Percentiles rank a stretch among this genome's conserved stretches.
Conservation (phyloP, 2,329 filamentous ascomycete genomes). For the Metarhizium sp. region DNA sequence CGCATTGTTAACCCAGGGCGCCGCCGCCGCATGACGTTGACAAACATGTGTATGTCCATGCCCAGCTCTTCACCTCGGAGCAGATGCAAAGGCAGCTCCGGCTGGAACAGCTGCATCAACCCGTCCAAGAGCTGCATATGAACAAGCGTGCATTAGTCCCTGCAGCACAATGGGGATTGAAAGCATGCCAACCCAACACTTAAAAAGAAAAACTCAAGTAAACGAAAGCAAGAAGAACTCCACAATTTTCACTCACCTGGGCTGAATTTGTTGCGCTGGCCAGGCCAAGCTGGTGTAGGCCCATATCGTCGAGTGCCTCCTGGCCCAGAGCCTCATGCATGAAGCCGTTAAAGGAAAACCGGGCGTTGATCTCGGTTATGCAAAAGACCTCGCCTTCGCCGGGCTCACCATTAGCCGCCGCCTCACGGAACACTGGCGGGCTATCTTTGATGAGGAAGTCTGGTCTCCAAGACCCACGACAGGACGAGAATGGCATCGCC, state of each 20-base stretch:
- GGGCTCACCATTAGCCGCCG: neutral
- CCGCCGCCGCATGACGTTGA: slow-evolving; percentile 16
- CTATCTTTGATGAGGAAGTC: slow-evolving; percentile 28
- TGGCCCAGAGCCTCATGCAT: slow-evolving; percentile 21
- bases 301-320: slow-evolving; percentile 14
- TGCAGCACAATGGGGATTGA: too few relatives aligned
- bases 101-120: slow-evolving; percentile 21
- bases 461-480: slow-evolving; percentile 27
- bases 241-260: slow-evolving; percentile 9
- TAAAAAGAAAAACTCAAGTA: too few relatives aligned
- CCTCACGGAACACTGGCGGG: neutral
- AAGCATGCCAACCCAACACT: too few relatives aligned
- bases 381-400: slow-evolving; percentile 19
- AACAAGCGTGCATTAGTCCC: neutral
- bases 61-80: slow-evolving; percentile 27
- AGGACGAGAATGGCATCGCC: slow-evolving; percentile 11
- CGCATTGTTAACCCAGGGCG: slow-evolving; percentile 21
- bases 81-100: slow-evolving; percentile 21
- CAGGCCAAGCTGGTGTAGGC: slow-evolving; percentile 8
- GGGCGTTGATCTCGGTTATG: slow-evolving; percentile 32
- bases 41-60: slow-evolving; percentile 30
- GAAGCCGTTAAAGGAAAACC: slow-evolving; percentile 30
- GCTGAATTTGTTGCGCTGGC: slow-evolving; percentile 15
- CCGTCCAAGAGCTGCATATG: slow-evolving; percentile 21
- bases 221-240: neutral